These are phyloP conservation scores for Ambrosia artemisiifolia DNA, from an alignment of 129 eudicot genomes.

Conservation along the genomic window DNA sequence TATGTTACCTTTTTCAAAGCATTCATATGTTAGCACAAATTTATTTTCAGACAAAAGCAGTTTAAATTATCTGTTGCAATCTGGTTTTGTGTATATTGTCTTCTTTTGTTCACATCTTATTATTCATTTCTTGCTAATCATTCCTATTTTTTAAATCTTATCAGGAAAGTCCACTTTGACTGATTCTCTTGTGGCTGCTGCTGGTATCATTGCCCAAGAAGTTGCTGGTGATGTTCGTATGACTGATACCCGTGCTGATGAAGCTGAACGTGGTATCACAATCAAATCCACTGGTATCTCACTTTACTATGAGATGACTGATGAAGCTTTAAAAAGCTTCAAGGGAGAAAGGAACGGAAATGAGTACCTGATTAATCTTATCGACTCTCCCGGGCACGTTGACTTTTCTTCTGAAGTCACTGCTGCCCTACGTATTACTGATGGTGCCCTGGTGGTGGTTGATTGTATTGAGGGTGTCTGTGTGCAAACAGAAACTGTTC, in stretches of 20 bases:
- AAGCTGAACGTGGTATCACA: conserved; percentile 67
- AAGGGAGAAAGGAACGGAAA: conserved; percentile 47
- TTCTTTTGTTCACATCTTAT: background rate
- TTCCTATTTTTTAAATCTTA: background rate
- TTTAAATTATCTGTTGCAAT: background rate
- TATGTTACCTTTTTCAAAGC: background rate
- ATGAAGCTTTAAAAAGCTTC: conserved; percentile 40
- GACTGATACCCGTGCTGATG: conserved; percentile 69
- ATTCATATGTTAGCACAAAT: background rate
- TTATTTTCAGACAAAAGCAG: background rate
- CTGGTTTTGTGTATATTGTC: background rate
- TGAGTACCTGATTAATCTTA: conserved; percentile 62
- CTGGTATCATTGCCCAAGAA: conserved; percentile 55
- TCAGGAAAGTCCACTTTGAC: conserved; percentile 59
- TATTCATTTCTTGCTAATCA: background rate
- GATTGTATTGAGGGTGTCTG: conserved; percentile 75
- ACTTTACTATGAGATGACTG: conserved; percentile 52
- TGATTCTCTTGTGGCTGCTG: conserved; percentile 65
- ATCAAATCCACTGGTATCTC: conserved; percentile 65
- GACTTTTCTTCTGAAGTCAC: conserved; percentile 64
- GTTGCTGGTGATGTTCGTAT: conserved; percentile 68
- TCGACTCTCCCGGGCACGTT: conserved; percentile 63
- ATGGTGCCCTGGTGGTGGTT: conserved; percentile 65
- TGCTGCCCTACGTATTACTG: conserved; percentile 63
- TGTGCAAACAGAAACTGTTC: conserved; percentile 66